Percentiles rank a stretch among this genome's conserved stretches.
Conservation (phyloP, 2,329 filamentous ascomycete genomes). For the Fusarium ramigenum region DNA sequence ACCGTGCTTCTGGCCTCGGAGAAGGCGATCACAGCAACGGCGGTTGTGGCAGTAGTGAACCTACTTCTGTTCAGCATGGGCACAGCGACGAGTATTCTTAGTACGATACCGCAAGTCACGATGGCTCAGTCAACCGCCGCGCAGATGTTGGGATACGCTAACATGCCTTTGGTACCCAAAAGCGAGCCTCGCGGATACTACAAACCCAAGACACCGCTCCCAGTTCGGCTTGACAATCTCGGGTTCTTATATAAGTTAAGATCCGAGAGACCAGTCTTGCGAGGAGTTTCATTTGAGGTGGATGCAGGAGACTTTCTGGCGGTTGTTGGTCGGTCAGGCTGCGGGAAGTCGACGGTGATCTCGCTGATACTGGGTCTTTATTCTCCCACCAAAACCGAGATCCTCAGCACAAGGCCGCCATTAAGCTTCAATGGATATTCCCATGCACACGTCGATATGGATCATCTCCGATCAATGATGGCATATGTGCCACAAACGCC, state of each 20-base stretch:
- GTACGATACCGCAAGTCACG: conserved; percentile 82
- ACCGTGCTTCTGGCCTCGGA: conserved; percentile 67
- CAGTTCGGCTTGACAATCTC: conserved; percentile 63
- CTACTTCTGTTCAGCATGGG: conserved; percentile 85
- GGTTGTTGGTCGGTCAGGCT: conserved; percentile 84
- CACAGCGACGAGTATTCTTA: conserved; percentile 74
- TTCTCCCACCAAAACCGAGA: conserved; percentile 43
- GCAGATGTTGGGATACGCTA: conserved; percentile 75
- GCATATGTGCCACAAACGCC: conserved; percentile 77
- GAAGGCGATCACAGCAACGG: conserved; percentile 58
- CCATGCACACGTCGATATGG: conserved; percentile 67
- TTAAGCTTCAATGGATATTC: conserved; percentile 69
- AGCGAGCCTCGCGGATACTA: conserved; percentile 64
- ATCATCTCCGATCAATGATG: conserved; percentile 67
- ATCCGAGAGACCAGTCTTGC: conserved; percentile 63
- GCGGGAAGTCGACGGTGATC: conserved; percentile 89
- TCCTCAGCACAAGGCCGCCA: conserved; percentile 37
- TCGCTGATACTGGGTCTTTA: conserved; percentile 80
- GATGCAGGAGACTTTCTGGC: conserved; percentile 72
- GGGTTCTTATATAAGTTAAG: conserved; percentile 77
- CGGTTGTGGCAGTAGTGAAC: conserved; percentile 79
- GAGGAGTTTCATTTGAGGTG: conserved; percentile 73
- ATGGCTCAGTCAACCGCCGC: conserved; percentile 77
- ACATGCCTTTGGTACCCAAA: conserved; percentile 63
- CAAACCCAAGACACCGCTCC: conserved; percentile 43